Conservation (phyloP, 352 stramenopile species). For the Phytophthora sansomeana region DNA sequence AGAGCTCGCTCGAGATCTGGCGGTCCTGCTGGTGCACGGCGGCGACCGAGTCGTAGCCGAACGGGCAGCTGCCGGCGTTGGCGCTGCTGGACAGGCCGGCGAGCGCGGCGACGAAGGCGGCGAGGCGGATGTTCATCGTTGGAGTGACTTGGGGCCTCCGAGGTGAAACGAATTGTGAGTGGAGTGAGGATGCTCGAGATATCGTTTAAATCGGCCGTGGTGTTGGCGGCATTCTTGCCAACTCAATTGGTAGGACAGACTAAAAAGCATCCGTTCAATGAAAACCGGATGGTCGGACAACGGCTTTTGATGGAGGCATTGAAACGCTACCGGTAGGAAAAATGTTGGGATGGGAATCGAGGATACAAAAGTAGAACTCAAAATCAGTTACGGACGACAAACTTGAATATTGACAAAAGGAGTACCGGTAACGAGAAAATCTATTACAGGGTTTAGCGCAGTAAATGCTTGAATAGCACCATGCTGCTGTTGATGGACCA, state of each 20-base stretch:
- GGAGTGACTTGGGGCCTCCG: slow-evolving; percentile 11
- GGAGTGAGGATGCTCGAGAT: no score
- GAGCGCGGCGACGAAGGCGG: slow-evolving; percentile 41
- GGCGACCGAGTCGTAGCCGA: slow-evolving; percentile 42
- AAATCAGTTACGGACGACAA: no score
- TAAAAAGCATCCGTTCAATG: neutral
- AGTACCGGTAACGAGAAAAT: no score
- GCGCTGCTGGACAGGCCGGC: slow-evolving; percentile 25
- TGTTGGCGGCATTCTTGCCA: no score
- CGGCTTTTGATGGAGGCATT: neutral
- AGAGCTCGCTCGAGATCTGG: slow-evolving; percentile 40
- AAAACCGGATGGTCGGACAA: neutral
- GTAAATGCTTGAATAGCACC: no score
- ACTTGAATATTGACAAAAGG: no score
- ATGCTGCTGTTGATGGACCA: no score
- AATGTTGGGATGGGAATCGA: neutral
- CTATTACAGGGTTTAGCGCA: no score
- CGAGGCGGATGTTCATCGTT: slow-evolving; percentile 53
- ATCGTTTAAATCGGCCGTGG: no score
- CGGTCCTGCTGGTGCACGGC: slow-evolving; percentile 40
- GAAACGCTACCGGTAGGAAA: neutral
- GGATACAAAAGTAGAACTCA: neutral
- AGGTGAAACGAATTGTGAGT: slow-evolving; percentile 35
- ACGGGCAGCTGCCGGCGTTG: slow-evolving; percentile 43
- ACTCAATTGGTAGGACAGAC: neutral